A percentile compares a stretch with the other conserved stretches of the same genome.
Conservation (phyloP, 1,284 basidiomycete genomes). For the Ustilago sp. region DNA sequence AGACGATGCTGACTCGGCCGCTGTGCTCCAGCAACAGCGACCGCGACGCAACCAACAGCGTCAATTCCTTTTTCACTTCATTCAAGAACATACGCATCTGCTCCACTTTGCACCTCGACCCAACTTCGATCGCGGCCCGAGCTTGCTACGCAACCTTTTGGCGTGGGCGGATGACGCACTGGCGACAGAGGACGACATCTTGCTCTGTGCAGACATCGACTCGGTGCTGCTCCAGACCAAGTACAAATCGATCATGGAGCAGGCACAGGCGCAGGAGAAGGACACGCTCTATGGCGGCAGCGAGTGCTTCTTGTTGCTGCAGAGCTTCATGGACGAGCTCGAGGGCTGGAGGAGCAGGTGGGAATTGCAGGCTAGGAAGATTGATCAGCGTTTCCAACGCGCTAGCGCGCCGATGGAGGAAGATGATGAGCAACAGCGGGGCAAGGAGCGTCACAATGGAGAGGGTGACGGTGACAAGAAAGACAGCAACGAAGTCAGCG, state of each 20-base stretch:
- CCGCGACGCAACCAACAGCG: constrained; percentile 39
- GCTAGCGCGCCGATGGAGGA: background rate
- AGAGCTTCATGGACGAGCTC: constrained; percentile 49
- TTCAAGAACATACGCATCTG: constrained; percentile 50
- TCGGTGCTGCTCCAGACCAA: constrained; percentile 51
- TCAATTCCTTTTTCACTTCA: constrained; percentile 51
- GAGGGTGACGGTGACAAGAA: background rate
- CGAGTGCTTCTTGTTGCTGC: constrained; percentile 46
- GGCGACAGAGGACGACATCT: constrained; percentile 38
- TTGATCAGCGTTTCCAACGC: constrained; percentile 34
- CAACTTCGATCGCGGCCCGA: constrained; percentile 47
- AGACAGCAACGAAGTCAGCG: background rate
- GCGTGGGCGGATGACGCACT: constrained; percentile 43
- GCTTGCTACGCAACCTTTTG: constrained; percentile 39
- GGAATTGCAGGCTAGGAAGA: constrained; percentile 49
- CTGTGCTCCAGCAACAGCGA: constrained; percentile 15
- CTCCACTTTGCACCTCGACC: constrained; percentile 52
- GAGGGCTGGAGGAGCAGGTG: constrained; percentile 45
- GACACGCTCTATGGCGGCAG: constrained; percentile 40
- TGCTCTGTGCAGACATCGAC: constrained; percentile 51
- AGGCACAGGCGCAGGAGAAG: constrained; percentile 46
- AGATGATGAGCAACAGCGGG: background rate
- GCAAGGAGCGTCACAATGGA: background rate
- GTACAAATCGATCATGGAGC: constrained; percentile 55
- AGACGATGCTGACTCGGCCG: constrained; percentile 10